These are phyloP conservation scores for Physcia stellaris DNA, from an alignment of 495 filamentous ascomycete species.

Conservation along the genomic window DNA sequence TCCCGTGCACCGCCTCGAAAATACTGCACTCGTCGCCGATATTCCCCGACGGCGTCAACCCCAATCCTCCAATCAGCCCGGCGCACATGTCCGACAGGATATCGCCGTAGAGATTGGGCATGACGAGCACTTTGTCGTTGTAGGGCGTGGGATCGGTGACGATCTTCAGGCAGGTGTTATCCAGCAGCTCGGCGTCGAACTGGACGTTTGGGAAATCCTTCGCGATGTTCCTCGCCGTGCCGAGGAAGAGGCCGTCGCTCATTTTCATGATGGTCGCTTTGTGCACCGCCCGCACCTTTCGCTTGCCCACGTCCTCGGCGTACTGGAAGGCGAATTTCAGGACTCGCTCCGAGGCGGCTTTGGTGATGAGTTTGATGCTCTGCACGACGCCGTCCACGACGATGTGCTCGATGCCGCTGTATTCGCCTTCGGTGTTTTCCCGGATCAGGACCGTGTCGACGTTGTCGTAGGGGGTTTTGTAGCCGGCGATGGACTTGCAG, in stretches of 20 bases:
- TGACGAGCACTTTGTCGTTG: slow-evolving; percentile 98
- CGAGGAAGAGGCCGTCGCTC: slow-evolving; percentile 95
- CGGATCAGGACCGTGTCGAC: slow-evolving; percentile 97
- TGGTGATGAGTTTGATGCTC: slow-evolving; percentile 97
- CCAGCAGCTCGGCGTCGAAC: slow-evolving; percentile 92
- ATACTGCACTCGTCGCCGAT: slow-evolving; percentile 98
- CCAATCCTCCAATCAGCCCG: slow-evolving; percentile 92
- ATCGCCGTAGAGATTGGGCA: slow-evolving; percentile 99
- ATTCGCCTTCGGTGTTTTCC: slow-evolving; percentile 99
- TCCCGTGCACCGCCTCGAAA: slow-evolving; percentile 98
- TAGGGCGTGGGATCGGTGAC: slow-evolving; percentile 87
- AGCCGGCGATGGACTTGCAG: slow-evolving; percentile 89
- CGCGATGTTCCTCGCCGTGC: slow-evolving; percentile 63
- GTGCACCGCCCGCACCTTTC: slow-evolving; percentile 93
- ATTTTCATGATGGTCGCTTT: slow-evolving; percentile 99
- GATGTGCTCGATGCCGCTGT: slow-evolving; percentile 97
- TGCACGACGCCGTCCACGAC: slow-evolving; percentile 97
- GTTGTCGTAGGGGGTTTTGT: slow-evolving; percentile 96
- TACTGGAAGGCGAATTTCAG: slow-evolving; percentile 96
- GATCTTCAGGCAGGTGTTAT: slow-evolving; percentile 98
- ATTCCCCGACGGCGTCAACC: slow-evolving; percentile 93
- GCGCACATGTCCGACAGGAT: slow-evolving; percentile 99
- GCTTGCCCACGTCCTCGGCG: slow-evolving; percentile 77
- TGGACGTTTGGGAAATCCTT: slow-evolving; percentile 91
- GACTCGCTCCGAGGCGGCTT: slow-evolving; percentile 84